Evolutionary conservation across 257 asterid species (phyloP).

Genomic region (Penstemon newberryi): DNA sequence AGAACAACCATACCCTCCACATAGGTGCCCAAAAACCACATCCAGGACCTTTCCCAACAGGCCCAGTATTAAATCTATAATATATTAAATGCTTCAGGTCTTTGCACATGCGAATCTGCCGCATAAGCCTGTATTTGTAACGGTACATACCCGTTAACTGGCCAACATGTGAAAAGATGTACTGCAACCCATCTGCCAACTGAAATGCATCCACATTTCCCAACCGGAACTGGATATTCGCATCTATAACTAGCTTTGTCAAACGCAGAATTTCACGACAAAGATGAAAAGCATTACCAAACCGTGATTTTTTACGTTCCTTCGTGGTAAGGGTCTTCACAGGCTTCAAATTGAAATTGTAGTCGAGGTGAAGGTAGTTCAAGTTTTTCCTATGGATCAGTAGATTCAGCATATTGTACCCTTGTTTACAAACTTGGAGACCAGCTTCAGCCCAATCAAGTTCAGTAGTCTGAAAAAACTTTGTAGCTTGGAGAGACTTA

Average conservation of each 20-base stretch:
- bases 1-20: slow-evolving; percentile 99
- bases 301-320: slow-evolving; percentile 95
- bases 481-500: slow-evolving; percentile 93
- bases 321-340: slow-evolving; percentile 97
- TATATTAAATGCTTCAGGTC: slow-evolving; percentile 96
- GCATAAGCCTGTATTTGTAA: slow-evolving; percentile 96
- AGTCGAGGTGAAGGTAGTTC: slow-evolving; percentile 94
- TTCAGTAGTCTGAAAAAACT: slow-evolving; percentile 94
- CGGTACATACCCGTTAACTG: slow-evolving; percentile 99
- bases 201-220: slow-evolving; percentile 99
- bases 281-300: slow-evolving; percentile 98
- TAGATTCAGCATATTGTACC: slow-evolving; percentile 94
- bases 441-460: slow-evolving; percentile 99
- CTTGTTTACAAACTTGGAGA: slow-evolving; percentile 98
- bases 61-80: slow-evolving; percentile 97
- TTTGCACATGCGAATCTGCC: slow-evolving; percentile 99
- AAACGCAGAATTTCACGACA: slow-evolving; percentile 96
- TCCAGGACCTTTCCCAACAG: slow-evolving; percentile 99
- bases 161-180: slow-evolving; percentile 96
- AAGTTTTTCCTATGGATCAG: slow-evolving; percentile 92
- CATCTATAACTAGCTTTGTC: slow-evolving; percentile 98
- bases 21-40: slow-evolving; percentile 99
- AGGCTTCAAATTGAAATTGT: slow-evolving; percentile 94
- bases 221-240: slow-evolving; percentile 94
- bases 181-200: slow-evolving; percentile 98